Evolutionary conservation across 2,329 filamentous ascomycete species (phyloP).

Genomic region (Apiospora aurea): DNA sequence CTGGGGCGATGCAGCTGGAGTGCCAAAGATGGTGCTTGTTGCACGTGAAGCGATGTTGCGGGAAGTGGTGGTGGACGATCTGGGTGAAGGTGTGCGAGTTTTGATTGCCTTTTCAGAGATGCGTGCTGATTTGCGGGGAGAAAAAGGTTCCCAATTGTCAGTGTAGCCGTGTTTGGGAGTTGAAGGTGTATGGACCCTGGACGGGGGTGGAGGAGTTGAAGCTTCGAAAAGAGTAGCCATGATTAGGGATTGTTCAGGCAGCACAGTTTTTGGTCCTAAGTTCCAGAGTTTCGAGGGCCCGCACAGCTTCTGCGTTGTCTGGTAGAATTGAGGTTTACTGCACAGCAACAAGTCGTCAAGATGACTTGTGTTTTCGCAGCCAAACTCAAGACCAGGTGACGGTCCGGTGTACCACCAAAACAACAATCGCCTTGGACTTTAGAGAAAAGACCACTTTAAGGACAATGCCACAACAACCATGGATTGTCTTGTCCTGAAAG

Average conservation of each 20-base stretch:
- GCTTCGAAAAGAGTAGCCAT: slow-evolving; percentile 49
- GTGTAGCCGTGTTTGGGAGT: slow-evolving; percentile 72
- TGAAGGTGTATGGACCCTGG: slow-evolving; percentile 68
- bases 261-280: neutral
- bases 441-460: neutral
- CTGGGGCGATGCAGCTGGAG: slow-evolving; percentile 54
- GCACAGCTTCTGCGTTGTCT: neutral
- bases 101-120: slow-evolving; percentile 58
- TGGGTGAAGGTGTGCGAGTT: slow-evolving; percentile 66
- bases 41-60: slow-evolving; percentile 39
- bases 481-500: neutral
- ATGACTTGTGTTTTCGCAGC: slow-evolving; percentile 9
- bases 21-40: slow-evolving; percentile 36
- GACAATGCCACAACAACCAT: slow-evolving; percentile 7
- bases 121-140: slow-evolving; percentile 72
- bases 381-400: neutral
- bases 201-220: slow-evolving; percentile 67
- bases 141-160: slow-evolving; percentile 76
- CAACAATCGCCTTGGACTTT: slow-evolving; percentile 13
- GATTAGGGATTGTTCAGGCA: slow-evolving; percentile 23
- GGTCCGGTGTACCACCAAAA: neutral
- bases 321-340: slow-evolving; percentile 17
- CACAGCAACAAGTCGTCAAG: neutral
- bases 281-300: neutral
- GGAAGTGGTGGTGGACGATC: slow-evolving; percentile 34